Evolutionary conservation across 1,284 basidiomycete species (phyloP).

Genomic region (Phellopilus nigrolimitatus): DNA sequence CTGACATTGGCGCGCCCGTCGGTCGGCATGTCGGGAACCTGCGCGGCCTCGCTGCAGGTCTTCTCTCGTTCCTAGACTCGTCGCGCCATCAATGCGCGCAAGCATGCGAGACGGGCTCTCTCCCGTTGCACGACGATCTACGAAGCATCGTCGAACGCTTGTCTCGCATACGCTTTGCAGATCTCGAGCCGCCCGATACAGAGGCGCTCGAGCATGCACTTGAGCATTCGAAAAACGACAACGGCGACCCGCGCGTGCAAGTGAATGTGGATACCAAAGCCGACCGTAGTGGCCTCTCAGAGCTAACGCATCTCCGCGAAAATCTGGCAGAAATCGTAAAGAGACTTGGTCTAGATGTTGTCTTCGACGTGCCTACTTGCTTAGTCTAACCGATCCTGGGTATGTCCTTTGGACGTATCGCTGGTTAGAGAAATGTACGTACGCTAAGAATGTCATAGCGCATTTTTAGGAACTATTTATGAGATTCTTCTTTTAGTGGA

Average conservation of each 20-base stretch:
- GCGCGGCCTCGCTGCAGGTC: conserved; percentile 59
- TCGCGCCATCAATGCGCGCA: not conserved
- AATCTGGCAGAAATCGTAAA: not conserved
- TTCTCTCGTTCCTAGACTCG: conserved; percentile 45
- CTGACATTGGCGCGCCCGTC: conserved; percentile 62
- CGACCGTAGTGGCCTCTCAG: conserved; percentile 28
- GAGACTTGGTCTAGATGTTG: not conserved
- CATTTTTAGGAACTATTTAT: too few species aligned
- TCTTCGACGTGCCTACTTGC: not conserved
- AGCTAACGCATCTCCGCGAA: not conserved
- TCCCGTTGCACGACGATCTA: conserved; percentile 34
- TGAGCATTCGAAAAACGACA: conserved; percentile 43
- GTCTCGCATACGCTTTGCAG: conserved; percentile 53
- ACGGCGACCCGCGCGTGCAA: conserved; percentile 31
- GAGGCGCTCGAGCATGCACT: conserved; percentile 70
- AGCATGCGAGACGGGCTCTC: not conserved
- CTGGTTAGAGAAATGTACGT: too few species aligned
- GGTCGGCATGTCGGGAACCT: conserved; percentile 69
- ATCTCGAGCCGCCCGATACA: conserved; percentile 63
- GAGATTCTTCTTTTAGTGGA: too few species aligned
- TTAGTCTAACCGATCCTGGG: too few species aligned
- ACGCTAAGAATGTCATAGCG: too few species aligned
- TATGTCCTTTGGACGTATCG: too few species aligned
- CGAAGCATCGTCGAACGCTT: conserved; percentile 50
- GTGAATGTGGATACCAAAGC: conserved; percentile 19